Percentiles rank a stretch among this genome's conserved stretches.
Conservation (phyloP, 108 stramenopile species). For the Pseudonitzschia pungens region DNA sequence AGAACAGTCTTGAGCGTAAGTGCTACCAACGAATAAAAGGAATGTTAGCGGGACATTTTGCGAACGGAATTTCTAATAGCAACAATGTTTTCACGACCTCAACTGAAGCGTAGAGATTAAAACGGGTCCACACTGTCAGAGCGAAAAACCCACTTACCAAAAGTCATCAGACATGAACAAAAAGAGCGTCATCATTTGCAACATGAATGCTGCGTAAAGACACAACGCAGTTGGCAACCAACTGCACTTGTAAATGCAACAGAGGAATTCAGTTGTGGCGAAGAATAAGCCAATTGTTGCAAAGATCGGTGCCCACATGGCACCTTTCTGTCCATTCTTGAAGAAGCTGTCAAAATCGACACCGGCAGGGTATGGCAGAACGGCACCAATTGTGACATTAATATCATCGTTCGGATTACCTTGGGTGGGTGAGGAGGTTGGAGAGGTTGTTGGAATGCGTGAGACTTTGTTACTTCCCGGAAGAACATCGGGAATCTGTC, state of each 20-base stretch:
- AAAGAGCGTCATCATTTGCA: conserved; percentile 36
- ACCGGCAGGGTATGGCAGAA: conserved; percentile 24
- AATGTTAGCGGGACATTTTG: too few species aligned
- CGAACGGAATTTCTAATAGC: too few species aligned
- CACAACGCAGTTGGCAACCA: conserved; percentile 42
- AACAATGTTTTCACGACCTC: too few species aligned
- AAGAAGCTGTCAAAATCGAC: conserved; percentile 26
- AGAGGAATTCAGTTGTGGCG: conserved; percentile 23
- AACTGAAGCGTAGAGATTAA: neutral
- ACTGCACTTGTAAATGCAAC: conserved; percentile 43
- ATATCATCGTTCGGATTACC: conserved; percentile 30
- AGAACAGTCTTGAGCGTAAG: conserved; percentile 38
- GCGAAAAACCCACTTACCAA: conserved; percentile 23
- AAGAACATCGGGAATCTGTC: conserved; percentile 14
- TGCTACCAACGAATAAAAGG: conserved; percentile 26
- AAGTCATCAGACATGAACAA: conserved; percentile 43
- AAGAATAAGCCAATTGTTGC: conserved; percentile 26
- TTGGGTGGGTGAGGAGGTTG: conserved; percentile 23
- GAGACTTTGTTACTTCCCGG: conserved; percentile 17
- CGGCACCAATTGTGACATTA: conserved; percentile 17
- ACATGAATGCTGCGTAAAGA: conserved; percentile 39
- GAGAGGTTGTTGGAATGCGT: conserved; percentile 22
- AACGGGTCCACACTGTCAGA: neutral
- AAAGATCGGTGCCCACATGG: conserved; percentile 31
- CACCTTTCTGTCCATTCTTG: conserved; percentile 32